Evolutionary conservation across 306 rosid species (phyloP).

Genomic region (Benincasa hispida): DNA sequence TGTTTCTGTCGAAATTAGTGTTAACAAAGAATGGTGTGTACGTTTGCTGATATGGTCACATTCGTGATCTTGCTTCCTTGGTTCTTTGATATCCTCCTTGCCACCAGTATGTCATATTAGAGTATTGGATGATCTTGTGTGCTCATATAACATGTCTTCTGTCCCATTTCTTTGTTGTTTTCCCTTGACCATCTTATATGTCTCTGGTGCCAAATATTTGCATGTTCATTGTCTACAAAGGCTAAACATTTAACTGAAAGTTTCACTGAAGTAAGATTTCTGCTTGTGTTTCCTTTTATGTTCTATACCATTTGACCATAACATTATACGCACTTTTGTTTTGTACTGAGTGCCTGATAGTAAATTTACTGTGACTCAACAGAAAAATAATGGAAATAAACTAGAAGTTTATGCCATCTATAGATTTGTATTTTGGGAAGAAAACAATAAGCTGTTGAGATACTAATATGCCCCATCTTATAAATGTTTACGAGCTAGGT

Average conservation of each 20-base stretch:
- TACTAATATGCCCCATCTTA: not conserved
- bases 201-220: not conserved
- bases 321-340: not conserved
- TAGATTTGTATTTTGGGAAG: not conserved
- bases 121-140: not conserved
- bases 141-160: not conserved
- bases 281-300: not conserved
- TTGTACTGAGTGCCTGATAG: not conserved
- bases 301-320: not conserved
- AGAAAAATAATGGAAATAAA: not conserved
- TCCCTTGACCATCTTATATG: not conserved
- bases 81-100: not conserved
- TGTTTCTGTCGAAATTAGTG: no score
- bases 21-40: no score
- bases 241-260: not conserved
- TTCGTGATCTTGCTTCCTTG: not conserved
- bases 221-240: not conserved
- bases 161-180: not conserved
- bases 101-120: not conserved
- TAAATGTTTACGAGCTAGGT: not conserved
- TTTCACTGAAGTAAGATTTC: not conserved
- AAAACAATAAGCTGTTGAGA: not conserved
- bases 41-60: no score
- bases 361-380: not conserved
- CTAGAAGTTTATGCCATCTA: not conserved